phyloP scores from a whole-genome alignment of 176 grass and related monocot genomes.

The Dactylis glomerata region DNA sequence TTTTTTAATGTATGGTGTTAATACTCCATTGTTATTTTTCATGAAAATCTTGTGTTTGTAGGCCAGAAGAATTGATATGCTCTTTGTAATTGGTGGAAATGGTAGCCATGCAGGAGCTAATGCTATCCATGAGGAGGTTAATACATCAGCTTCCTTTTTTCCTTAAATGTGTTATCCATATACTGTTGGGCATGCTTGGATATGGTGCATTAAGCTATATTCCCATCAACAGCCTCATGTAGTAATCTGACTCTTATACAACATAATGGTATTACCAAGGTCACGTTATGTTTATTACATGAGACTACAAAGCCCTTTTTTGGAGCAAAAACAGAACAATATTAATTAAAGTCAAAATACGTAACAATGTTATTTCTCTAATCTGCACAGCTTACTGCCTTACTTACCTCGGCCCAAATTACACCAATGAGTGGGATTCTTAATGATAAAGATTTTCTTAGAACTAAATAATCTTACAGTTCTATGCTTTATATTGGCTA shows the following conservation, averaged over 20 bases:
- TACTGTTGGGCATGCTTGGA: not conserved
- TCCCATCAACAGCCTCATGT: not conserved
- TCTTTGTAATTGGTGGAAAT: conserved; percentile 97
- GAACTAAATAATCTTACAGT: not conserved
- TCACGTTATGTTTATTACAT: not conserved
- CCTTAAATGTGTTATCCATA: not conserved
- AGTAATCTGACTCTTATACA: not conserved
- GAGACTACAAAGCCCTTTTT: not conserved
- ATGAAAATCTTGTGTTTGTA: conserved; percentile 36
- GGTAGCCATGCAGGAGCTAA: conserved; percentile 94
- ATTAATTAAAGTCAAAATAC: not conserved
- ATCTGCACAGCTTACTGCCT: not conserved
- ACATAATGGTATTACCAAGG: not conserved
- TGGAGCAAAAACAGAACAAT: not conserved
- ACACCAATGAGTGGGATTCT: not conserved
- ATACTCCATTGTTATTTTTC: not conserved
- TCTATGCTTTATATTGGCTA: not conserved
- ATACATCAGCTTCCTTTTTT: not conserved
- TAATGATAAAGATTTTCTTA: not conserved
- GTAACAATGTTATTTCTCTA: not conserved
- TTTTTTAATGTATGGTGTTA: not conserved
- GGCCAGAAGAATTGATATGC: conserved; percentile 88
- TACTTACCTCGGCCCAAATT: not conserved
- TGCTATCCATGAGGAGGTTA: conserved; percentile 91
- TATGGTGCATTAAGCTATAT: conserved; percentile 5